A percentile compares a stretch with the other conserved stretches of the same genome.
These are phyloP conservation scores for Waitea zeae DNA, from an alignment of 1,284 basidiomycete genomes.

Conservation along the genomic window DNA sequence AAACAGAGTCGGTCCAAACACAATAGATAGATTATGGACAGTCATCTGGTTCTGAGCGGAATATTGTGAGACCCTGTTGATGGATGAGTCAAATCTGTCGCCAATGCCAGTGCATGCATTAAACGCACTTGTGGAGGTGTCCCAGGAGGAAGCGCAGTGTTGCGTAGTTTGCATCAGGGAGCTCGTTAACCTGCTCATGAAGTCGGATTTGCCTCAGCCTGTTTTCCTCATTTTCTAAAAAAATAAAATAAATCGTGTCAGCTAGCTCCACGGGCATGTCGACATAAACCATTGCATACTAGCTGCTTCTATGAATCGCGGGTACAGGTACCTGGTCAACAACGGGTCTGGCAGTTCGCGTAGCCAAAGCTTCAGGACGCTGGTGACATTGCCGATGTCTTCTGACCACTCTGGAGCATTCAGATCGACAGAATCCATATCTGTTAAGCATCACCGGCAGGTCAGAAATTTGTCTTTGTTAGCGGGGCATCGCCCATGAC, in stretches of 20 bases:
- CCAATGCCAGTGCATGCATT: constrained; percentile 20
- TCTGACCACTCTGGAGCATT: constrained; percentile 80
- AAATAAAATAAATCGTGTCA: neutral
- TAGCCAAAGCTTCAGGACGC: constrained; percentile 91
- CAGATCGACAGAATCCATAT: constrained; percentile 73
- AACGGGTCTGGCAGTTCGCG: constrained; percentile 92
- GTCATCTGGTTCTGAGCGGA: constrained; percentile 85
- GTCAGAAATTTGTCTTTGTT: too few species aligned
- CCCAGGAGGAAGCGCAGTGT: constrained; percentile 94
- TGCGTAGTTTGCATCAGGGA: constrained; percentile 96
- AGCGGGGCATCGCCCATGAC: neutral
- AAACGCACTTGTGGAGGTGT: constrained; percentile 69
- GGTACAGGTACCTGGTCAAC: constrained; percentile 71
- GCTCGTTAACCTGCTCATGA: constrained; percentile 93
- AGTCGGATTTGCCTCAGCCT: constrained; percentile 85
- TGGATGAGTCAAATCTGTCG: constrained; percentile 19
- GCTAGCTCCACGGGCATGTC: neutral
- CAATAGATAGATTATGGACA: constrained; percentile 85
- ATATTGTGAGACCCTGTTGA: constrained; percentile 32
- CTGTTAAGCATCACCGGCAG: constrained; percentile 22
- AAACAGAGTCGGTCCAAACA: constrained; percentile 93
- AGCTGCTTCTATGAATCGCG: constrained; percentile 89
- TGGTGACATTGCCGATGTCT: constrained; percentile 93
- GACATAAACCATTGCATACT: constrained; percentile 34
- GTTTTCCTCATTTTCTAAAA: constrained; percentile 80